A percentile compares a stretch with the other conserved stretches of the same genome.
Evolutionary conservation across 108 stramenopile genomes (phyloP).

Genomic region (Fragilaria radians): DNA sequence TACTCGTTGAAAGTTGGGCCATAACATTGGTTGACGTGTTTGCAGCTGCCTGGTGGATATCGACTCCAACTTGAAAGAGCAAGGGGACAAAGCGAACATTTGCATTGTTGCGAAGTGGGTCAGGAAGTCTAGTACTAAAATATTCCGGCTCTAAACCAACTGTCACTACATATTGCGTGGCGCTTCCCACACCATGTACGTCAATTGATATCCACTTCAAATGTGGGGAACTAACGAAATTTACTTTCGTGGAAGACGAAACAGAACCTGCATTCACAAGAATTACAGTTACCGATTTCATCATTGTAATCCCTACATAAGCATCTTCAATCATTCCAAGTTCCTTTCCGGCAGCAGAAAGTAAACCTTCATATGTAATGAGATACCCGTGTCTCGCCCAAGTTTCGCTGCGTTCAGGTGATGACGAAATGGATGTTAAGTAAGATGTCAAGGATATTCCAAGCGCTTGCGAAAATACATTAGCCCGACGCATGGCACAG

Average conservation of each 20-base stretch:
- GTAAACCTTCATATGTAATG: constrained; percentile 79
- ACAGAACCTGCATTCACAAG: constrained; percentile 38
- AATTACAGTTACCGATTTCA: constrained; percentile 61
- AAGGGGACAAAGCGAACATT: constrained; percentile 71
- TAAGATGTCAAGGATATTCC: constrained; percentile 73
- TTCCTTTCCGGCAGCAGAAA: constrained; percentile 85
- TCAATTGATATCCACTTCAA: constrained; percentile 50
- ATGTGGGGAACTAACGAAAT: constrained; percentile 55
- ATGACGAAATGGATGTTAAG: constrained; percentile 59
- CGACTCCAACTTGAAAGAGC: constrained; percentile 86
- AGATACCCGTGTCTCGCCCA: constrained; percentile 82
- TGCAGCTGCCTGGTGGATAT: constrained; percentile 85
- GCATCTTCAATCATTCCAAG: constrained; percentile 90
- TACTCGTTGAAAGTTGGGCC: constrained; percentile 12
- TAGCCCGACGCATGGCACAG: constrained; percentile 69
- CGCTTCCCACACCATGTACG: constrained; percentile 14
- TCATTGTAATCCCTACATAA: constrained; percentile 72
- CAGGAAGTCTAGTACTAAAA: constrained; percentile 60
- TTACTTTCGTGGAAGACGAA: constrained; percentile 21
- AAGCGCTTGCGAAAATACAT: constrained; percentile 77
- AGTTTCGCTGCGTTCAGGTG: constrained; percentile 26
- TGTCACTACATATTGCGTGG: constrained; percentile 46
- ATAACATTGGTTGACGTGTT: constrained; percentile 52
- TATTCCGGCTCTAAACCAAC: constrained; percentile 60
- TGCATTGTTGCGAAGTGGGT: constrained; percentile 42